phyloP scores from a whole-genome alignment of 176 grass and related monocot genomes.

The Cenchrus americanus region DNA sequence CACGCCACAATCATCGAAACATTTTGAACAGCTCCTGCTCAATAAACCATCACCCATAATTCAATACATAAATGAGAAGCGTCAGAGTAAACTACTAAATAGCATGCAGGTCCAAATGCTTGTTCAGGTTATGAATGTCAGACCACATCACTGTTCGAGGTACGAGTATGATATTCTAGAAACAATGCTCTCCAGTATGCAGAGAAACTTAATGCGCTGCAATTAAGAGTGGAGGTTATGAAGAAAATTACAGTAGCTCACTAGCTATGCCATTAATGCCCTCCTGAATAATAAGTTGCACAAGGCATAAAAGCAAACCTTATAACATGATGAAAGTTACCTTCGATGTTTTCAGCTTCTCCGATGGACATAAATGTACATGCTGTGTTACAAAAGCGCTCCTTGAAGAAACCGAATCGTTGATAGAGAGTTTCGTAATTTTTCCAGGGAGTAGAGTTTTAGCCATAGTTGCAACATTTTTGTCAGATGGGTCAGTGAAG shows the following conservation, averaged over 20 bases:
- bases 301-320: not conserved
- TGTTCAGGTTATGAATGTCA: not conserved
- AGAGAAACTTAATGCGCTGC: not conserved
- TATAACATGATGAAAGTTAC: slow-evolving; percentile 46
- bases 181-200: not conserved
- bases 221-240: not conserved
- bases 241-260: slow-evolving; percentile 1
- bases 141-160: not conserved
- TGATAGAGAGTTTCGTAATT: slow-evolving; percentile 61
- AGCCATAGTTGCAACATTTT: slow-evolving; percentile 37
- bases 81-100: not conserved
- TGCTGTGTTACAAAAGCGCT: slow-evolving; percentile 71
- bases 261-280: not conserved
- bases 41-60: slow-evolving; percentile 31
- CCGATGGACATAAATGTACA: slow-evolving; percentile 49
- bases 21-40: not conserved
- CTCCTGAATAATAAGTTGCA: not conserved
- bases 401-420: slow-evolving; percentile 52
- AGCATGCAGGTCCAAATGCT: not conserved
- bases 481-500: slow-evolving; percentile 50
- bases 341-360: slow-evolving; percentile 63
- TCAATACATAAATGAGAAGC: not conserved
- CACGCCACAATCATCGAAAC: not conserved
- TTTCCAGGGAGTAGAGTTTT: slow-evolving; percentile 55
- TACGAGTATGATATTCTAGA: not conserved